Percentiles rank a stretch among this genome's conserved stretches.
These are phyloP conservation scores for Stropharia rugosoannulata DNA, from an alignment of 768 basidiomycete species.

Conservation along the genomic window DNA sequence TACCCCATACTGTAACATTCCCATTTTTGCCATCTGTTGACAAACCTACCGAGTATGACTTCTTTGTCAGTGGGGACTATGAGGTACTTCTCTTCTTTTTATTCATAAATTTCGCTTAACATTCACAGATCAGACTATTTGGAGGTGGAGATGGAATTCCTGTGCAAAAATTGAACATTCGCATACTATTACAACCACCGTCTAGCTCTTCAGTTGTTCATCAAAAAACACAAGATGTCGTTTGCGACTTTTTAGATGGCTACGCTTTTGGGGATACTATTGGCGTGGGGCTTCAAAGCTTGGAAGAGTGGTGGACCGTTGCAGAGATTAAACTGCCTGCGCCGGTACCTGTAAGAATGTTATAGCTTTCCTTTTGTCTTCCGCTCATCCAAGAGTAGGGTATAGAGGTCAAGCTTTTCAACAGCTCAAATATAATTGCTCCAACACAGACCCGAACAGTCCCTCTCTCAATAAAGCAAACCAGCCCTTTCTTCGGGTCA, in stretches of 20 bases:
- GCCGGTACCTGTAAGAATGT: constrained; percentile 14
- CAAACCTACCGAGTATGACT: constrained; percentile 53
- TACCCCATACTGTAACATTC: constrained; percentile 47
- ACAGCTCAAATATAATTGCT: constrained; percentile 39
- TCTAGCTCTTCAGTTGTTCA: constrained; percentile 29
- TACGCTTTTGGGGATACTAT: constrained; percentile 70
- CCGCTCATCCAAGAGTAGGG: constrained; percentile 19
- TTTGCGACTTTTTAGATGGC: constrained; percentile 73
- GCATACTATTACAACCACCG: constrained; percentile 38
- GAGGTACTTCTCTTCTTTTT: constrained; percentile 46
- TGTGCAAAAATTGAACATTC: constrained; percentile 53
- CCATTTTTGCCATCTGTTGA: constrained; percentile 43
- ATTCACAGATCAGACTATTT: constrained; percentile 72
- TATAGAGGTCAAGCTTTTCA: constrained; percentile 27
- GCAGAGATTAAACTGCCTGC: constrained; percentile 17
- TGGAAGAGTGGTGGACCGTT: constrained; percentile 57
- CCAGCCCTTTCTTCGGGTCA: constrained; percentile 29
- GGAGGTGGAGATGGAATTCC: constrained; percentile 57
- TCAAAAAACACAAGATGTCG: constrained; percentile 51
- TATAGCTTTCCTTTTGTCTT: neutral
- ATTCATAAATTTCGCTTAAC: constrained; percentile 3
- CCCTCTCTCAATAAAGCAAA: constrained; percentile 50
- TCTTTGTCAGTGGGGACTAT: constrained; percentile 81
- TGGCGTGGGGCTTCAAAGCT: constrained; percentile 61
- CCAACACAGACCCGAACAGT: constrained; percentile 64